These are phyloP conservation scores for Ophiostoma pallidulum DNA, from an alignment of 2,329 filamentous ascomycete genomes.

Conservation along the genomic window DNA sequence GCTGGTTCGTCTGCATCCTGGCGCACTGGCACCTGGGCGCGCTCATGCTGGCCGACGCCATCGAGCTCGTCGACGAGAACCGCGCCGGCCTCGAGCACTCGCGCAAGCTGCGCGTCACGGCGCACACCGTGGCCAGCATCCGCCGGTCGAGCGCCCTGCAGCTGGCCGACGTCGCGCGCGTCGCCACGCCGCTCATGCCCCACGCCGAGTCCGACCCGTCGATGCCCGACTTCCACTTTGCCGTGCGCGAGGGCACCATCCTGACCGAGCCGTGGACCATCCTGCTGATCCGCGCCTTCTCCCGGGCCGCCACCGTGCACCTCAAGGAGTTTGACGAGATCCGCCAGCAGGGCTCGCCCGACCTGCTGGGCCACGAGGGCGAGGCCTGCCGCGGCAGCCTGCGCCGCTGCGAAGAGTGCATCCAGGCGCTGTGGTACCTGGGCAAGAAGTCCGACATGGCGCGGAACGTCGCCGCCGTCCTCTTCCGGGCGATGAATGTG, in stretches of 20 bases:
- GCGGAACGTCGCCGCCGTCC: conserved; percentile 38
- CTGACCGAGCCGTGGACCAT: conserved; percentile 52
- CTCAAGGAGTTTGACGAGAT: conserved; percentile 28
- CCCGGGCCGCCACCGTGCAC: conserved; percentile 33
- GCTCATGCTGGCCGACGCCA: conserved; percentile 44
- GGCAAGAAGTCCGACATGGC: conserved; percentile 45
- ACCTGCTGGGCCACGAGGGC: conserved; percentile 19
- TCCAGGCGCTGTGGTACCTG: conserved; percentile 43
- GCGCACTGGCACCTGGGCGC: conserved; percentile 50
- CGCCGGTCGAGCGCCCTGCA: conserved; percentile 34
- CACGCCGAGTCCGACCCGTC: conserved; percentile 18
- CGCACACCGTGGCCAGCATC: conserved; percentile 30
- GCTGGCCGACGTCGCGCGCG: conserved; percentile 39
- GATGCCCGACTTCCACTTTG: conserved; percentile 39
- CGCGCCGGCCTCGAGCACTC: conserved; percentile 21
- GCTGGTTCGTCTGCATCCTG: conserved; percentile 49
- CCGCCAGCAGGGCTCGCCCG: conserved; percentile 18
- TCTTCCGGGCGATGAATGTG: conserved; percentile 56
- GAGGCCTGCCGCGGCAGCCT: conserved; percentile 22
- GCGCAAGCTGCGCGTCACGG: conserved; percentile 20
- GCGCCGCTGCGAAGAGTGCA: conserved; percentile 36
- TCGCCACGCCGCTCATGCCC: conserved; percentile 27
- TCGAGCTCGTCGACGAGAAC: conserved; percentile 39
- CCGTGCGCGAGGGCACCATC: conserved; percentile 44
- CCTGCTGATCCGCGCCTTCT: conserved; percentile 43